These are phyloP conservation scores for Clonostachys rhizophaga DNA, from an alignment of 2,329 filamentous ascomycete species.

Conservation along the genomic window DNA sequence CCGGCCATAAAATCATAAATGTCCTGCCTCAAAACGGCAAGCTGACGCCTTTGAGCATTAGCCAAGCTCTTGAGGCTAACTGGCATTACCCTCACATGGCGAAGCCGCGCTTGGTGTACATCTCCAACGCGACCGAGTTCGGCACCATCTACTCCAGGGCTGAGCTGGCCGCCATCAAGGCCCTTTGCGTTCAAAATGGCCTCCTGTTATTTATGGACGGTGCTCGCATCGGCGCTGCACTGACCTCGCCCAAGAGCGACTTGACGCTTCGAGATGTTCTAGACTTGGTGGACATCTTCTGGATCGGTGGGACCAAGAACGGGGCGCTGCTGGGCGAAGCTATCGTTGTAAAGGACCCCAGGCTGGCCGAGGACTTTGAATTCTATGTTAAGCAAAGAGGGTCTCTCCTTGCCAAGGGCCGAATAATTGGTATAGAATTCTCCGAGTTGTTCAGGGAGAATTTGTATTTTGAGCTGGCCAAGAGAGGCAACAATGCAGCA, in stretches of 20 bases:
- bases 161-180: conserved; percentile 34
- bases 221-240: conserved; percentile 35
- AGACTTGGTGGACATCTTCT: conserved; percentile 45
- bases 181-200: conserved; percentile 29
- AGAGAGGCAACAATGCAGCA: conserved; percentile 36
- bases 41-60: conserved; percentile 34
- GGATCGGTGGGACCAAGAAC: conserved; percentile 49
- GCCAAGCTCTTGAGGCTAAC: conserved; percentile 37
- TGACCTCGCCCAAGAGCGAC: conserved; percentile 35
- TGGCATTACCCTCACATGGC: conserved; percentile 48
- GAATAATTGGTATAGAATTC: conserved; percentile 43
- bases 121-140: conserved; percentile 45
- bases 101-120: conserved; percentile 43
- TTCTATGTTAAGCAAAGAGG: conserved; percentile 48
- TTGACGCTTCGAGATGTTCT: conserved; percentile 33
- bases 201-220: conserved; percentile 43
- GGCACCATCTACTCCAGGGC: conserved; percentile 39
- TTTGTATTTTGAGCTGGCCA: conserved; percentile 40
- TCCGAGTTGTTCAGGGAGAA: conserved; percentile 38
- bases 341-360: conserved; percentile 36
- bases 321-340: conserved; percentile 45
- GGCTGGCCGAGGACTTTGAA: conserved; percentile 37
- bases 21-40: conserved; percentile 39
- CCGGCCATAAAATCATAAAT: conserved; percentile 45
- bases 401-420: conserved; percentile 41